Conservation (phyloP, 1,284 basidiomycete genomes). For the Stereum hirsutum region DNA sequence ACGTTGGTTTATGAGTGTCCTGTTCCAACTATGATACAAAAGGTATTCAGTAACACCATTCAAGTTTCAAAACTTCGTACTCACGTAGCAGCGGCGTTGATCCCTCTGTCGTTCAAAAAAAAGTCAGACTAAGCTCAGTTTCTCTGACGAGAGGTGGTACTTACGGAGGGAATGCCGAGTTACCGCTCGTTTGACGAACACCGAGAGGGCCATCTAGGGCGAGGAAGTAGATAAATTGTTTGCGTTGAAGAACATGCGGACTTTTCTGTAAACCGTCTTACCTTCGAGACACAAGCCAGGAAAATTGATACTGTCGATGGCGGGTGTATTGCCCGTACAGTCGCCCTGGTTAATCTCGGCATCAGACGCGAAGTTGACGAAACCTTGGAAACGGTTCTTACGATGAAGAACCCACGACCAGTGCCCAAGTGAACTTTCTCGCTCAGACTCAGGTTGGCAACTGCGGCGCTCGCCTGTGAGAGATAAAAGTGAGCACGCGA, state of each 20-base stretch:
- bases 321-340: constrained; percentile 61
- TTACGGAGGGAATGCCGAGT: constrained; percentile 66
- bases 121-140: neutral
- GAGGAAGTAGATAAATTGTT: neutral
- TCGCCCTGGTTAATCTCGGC: constrained; percentile 23
- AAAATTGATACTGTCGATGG: constrained; percentile 52
- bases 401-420: constrained; percentile 20
- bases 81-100: constrained; percentile 61
- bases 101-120: constrained; percentile 31
- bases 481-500: neutral
- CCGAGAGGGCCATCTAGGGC: constrained; percentile 46
- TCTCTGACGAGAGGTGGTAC: constrained; percentile 9
- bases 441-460: constrained; percentile 37
- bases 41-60: neutral
- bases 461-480: constrained; percentile 31
- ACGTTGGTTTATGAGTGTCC: constrained; percentile 53
- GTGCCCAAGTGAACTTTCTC: constrained; percentile 51
- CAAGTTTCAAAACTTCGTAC: neutral
- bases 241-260: neutral
- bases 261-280: constrained; percentile 13
- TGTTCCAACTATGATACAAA: constrained; percentile 39
- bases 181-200: constrained; percentile 50
- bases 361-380: neutral
- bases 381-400: neutral
- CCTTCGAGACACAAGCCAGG: constrained; percentile 63